Conservation (phyloP, 768 basidiomycete genomes). For the Phaeotremella fagi region DNA sequence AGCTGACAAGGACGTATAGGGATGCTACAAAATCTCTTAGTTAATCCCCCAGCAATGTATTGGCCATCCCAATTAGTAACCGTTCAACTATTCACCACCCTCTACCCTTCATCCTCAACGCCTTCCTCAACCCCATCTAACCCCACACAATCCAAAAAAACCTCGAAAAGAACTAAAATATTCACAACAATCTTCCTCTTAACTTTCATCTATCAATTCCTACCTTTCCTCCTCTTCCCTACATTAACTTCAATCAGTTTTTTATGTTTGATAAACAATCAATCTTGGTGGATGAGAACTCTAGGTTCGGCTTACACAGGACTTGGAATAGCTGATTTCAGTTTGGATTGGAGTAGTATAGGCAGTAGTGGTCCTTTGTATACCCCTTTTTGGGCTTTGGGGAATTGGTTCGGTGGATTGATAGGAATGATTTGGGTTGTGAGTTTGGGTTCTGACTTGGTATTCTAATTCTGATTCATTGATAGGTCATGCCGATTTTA, state of each 20-base stretch:
- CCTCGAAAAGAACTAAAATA: constrained; percentile 21
- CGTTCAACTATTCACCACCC: constrained; percentile 48
- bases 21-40: constrained; percentile 46
- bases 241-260: constrained; percentile 45
- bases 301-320: constrained; percentile 47
- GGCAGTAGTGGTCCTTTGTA: constrained; percentile 46
- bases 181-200: constrained; percentile 31
- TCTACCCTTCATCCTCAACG: constrained; percentile 33
- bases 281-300: constrained; percentile 35
- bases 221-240: constrained; percentile 47
- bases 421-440: constrained; percentile 47
- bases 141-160: constrained; percentile 2
- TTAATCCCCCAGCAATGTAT: constrained; percentile 44
- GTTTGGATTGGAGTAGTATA: constrained; percentile 47
- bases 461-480: too few relatives aligned
- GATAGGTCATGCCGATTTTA: constrained; percentile 38
- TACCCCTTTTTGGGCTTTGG: constrained; percentile 47
- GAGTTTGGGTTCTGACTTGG: constrained; percentile 4
- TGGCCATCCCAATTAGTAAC: constrained; percentile 47
- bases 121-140: constrained; percentile 11
- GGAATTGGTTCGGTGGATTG: constrained; percentile 47
- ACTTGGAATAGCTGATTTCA: constrained; percentile 44
- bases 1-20: too few relatives aligned
- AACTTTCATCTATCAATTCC: constrained; percentile 39
- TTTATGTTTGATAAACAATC: constrained; percentile 43